Evolutionary conservation across 148 eudicot species (phyloP), one percentile per base, ranked within the genome.

Genomic region (Cornus florida): DNA sequence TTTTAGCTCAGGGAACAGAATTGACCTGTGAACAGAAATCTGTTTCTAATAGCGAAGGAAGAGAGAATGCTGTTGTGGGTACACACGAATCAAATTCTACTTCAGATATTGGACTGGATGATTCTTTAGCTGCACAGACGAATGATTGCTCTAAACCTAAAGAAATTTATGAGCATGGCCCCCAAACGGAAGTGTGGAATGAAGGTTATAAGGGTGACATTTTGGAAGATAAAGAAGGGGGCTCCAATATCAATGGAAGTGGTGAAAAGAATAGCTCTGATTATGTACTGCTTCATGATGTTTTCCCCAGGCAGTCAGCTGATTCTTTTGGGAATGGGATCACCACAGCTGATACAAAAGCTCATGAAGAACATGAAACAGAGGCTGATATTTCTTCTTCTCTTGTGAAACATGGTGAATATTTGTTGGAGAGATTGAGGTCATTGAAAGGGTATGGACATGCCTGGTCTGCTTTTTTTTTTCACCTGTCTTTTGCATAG

Each of bases 381-480:
- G 87, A 32, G 13, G 48, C 73, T 31, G 85, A 86, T 73, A 84
- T 88, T 67, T 88, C 91, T 73, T 89, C 87, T 53, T 81, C 79
- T 50, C 89, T 92, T 48, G 73, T 87, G 81, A 81, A 77, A 78
- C 85, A 77, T 66, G 75, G 97, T 69, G 94, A 92, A 87, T n/a
- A 46, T 73, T 79, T 96, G 84, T 86, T 92, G 80, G 92, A 91
- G 84, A 90, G 86, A 85, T 78, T 96, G 83, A 88, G 86, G 60
- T 70, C 84, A 19, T 50, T 87, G 70, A 81, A 80, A 72, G 80
- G 94, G 99, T 95, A 88, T 67, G 80, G 23, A 33, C 32, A 20
- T 78, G 43, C 22, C 6, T 83, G 31, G 71, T 23, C 41, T 38
- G 56, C 59, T 79, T 6, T 75, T 16, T 12, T 28, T 5, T 17